phyloP scores from a whole-genome alignment of 306 rosid genomes.

The Begonia masoniana region DNA sequence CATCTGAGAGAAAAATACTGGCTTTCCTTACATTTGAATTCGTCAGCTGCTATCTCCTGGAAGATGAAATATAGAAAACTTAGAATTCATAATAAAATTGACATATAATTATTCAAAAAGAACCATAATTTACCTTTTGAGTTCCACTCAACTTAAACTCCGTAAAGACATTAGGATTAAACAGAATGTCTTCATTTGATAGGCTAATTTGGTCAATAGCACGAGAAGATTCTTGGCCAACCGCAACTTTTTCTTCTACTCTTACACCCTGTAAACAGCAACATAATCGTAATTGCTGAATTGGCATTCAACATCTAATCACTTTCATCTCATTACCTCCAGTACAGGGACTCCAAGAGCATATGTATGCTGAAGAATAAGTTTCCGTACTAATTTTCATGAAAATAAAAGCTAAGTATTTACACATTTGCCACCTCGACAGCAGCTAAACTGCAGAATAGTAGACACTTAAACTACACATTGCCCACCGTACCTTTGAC shows the following conservation, averaged over 20 bases:
- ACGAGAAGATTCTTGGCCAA: conserved; percentile 29
- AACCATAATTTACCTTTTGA: conserved; percentile 34
- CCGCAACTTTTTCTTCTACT: conserved; percentile 33
- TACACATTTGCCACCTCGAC: too few species aligned
- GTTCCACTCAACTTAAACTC: conserved; percentile 82
- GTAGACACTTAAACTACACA: too few species aligned
- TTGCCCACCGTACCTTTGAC: too few species aligned
- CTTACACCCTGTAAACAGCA: conserved; percentile 27
- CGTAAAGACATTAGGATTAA: conserved; percentile 90
- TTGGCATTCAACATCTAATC: too few species aligned
- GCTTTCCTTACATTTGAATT: conserved; percentile 80
- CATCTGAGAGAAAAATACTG: conserved; percentile 62
- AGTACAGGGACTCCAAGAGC: too few species aligned
- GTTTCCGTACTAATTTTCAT: too few species aligned
- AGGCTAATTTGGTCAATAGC: conserved; percentile 24
- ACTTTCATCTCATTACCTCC: too few species aligned
- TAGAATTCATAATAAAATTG: background rate
- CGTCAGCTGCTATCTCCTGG: conserved; percentile 84
- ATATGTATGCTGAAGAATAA: too few species aligned
- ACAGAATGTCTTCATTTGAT: conserved; percentile 37
- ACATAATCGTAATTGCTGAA: too few species aligned
- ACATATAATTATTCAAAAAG: background rate
- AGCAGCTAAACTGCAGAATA: too few species aligned
- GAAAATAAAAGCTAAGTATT: too few species aligned
- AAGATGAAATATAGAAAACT: conserved; percentile 17